Evolutionary conservation across 2,329 filamentous ascomycete species (phyloP).

Genomic region (Thelonectria rubi): DNA sequence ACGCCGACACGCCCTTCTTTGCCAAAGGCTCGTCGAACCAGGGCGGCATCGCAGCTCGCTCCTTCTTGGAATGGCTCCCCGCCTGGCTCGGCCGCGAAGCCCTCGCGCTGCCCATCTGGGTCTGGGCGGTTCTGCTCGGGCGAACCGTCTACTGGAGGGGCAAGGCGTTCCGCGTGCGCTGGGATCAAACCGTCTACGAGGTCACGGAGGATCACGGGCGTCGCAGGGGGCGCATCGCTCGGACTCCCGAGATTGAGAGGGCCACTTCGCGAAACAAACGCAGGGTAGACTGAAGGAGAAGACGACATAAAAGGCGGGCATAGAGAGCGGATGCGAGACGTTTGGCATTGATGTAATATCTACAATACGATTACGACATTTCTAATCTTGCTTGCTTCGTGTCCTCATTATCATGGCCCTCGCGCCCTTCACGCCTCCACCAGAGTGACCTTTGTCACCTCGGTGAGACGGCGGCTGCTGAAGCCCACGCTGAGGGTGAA

Average conservation of each 20-base stretch:
- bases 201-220: conserved; percentile 30
- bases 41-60: conserved; percentile 57
- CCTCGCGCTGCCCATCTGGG: conserved; percentile 88
- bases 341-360: conserved; percentile 14
- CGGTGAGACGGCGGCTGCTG: conserved; percentile 41
- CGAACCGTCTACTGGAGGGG: conserved; percentile 89
- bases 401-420: conserved; percentile 31
- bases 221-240: conserved; percentile 20
- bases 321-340: conserved; percentile 10
- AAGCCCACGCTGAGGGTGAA: conserved; percentile 41
- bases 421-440: conserved; percentile 27
- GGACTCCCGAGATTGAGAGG: conserved; percentile 40
- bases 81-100: conserved; percentile 88
- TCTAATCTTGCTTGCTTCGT: conserved; percentile 26
- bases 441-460: conserved; percentile 35
- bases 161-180: conserved; percentile 79
- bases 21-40: conserved; percentile 58
- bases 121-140: conserved; percentile 88
- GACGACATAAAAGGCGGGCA: conserved; percentile 8
- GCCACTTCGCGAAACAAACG: conserved; percentile 37
- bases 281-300: conserved; percentile 30
- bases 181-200: conserved; percentile 81
- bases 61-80: conserved; percentile 75
- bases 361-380: conserved; percentile 6
- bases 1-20: conserved; percentile 79